These are phyloP conservation scores for Xylaria acuta DNA, from an alignment of 495 filamentous ascomycete genomes.

Conservation along the genomic window DNA sequence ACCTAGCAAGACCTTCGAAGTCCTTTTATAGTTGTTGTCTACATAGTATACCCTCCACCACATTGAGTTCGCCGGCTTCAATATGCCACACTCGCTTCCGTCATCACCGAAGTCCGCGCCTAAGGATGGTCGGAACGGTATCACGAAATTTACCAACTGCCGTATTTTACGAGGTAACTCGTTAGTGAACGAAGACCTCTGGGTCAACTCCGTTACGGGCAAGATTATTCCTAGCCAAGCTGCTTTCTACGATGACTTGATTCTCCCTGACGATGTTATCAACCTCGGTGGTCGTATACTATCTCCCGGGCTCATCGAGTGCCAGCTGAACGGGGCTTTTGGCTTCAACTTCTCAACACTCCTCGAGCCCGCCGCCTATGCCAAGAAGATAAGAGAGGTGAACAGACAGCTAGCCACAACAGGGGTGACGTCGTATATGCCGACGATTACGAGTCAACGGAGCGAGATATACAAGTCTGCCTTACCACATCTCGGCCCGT, in stretches of 20 bases:
- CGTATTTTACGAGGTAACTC: conserved; percentile 66
- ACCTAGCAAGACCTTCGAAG: conserved; percentile 32
- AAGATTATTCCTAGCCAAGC: conserved; percentile 78
- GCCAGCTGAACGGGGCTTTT: conserved; percentile 84
- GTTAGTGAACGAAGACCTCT: conserved; percentile 75
- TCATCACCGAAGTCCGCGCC: conserved; percentile 42
- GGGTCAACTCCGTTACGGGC: conserved; percentile 76
- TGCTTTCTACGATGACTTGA: conserved; percentile 73
- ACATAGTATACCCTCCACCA: conserved; percentile 12
- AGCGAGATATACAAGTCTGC: conserved; percentile 75
- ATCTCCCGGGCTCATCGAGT: conserved; percentile 82
- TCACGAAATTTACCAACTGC: conserved; percentile 87
- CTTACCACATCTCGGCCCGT: conserved; percentile 75
- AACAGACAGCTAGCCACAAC: conserved; percentile 73
- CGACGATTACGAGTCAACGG: conserved; percentile 74
- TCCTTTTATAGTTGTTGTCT: conserved; percentile 6
- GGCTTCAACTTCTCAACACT: conserved; percentile 84
- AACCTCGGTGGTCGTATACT: conserved; percentile 80
- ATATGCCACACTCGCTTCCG: conserved; percentile 44
- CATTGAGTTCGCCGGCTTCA: conserved; percentile 13
- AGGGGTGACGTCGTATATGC: conserved; percentile 84
- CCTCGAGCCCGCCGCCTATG: conserved; percentile 70
- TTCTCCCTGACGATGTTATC: conserved; percentile 64
- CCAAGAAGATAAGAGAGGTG: conserved; percentile 67
- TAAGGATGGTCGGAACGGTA: conserved; percentile 50